A percentile compares a stretch with the other conserved stretches of the same genome.
Conservation (phyloP, 768 basidiomycete genomes). For the Termitomyces eurrhizus region DNA sequence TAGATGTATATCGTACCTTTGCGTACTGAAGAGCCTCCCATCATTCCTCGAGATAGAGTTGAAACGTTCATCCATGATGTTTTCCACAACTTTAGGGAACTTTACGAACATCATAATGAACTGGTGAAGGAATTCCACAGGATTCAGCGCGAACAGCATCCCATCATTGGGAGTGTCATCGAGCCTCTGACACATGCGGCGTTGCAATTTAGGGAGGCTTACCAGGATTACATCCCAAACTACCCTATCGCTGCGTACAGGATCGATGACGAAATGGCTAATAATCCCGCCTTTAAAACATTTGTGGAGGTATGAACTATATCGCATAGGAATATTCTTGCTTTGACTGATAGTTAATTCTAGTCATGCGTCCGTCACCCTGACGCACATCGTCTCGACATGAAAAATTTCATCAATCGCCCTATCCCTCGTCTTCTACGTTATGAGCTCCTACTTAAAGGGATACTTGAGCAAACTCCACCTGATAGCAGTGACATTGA, state of each 20-base stretch:
- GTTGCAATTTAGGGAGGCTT: constrained; percentile 87
- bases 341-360: constrained; percentile 16
- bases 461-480: constrained; percentile 73
- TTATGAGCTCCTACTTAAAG: constrained; percentile 81
- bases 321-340: not conserved
- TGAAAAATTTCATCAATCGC: constrained; percentile 91
- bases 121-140: constrained; percentile 80
- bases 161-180: constrained; percentile 72
- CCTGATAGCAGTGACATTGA: constrained; percentile 76
- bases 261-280: constrained; percentile 84
- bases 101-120: constrained; percentile 69
- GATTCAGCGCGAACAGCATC: constrained; percentile 86
- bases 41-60: constrained; percentile 68
- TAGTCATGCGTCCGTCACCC: constrained; percentile 57
- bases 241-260: constrained; percentile 88
- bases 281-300: constrained; percentile 72
- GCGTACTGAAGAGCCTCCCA: constrained; percentile 66
- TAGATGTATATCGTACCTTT: constrained; percentile 84
- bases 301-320: constrained; percentile 69
- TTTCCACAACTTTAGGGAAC: constrained; percentile 82
- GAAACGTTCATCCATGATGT: constrained; percentile 81
- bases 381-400: constrained; percentile 78
- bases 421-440: constrained; percentile 88
- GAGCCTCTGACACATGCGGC: constrained; percentile 86
- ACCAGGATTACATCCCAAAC: constrained; percentile 89